Evolutionary conservation across 2,329 filamentous ascomycete species (phyloP), one percentile per base, ranked within the genome.

Genomic region (Curvularia sp.): DNA sequence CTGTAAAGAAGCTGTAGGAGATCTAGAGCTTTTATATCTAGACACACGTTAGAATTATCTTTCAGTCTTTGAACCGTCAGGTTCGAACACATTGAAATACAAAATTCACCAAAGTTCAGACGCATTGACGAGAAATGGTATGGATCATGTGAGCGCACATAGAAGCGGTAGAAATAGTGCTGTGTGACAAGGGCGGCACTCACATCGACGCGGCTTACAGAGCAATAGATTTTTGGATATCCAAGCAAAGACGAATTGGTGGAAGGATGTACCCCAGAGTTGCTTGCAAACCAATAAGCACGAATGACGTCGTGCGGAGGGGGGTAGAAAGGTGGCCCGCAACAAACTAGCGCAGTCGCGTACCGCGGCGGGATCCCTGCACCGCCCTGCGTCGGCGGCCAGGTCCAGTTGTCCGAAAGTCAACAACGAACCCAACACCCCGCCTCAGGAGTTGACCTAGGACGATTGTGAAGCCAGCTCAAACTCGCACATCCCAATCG

Each of bases 331-430:
- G 38, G 44, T 55, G 50, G 22, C 15, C 30, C 57, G 30, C 41
- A 41, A 56, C 39, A 20, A 42, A 30, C 48, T 59, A 59, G 53
- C 53, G 42, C 35, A 7, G 47, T 60, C 53, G 53, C 50, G 53
- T 56, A 50, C 26, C 22, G 22, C 24, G 41, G 41, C 8, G 38
- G 8, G 46, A 63, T 43, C 60, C 62, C 59, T 63, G 65, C 62
- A 52, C 55, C 53, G 52, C 67, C 66, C 68, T 56, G 61, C 55
- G 42, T 49, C 49, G 39, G 55, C 49, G 30, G 38, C 60, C 59
- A 63, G 62, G 60, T 55, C 53, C 31, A 53, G 51, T 53, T 52
- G 26, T 44, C 53, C 53, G 53, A 49, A 57, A 58, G 50, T 51
- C 55, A 61, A 66, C 60, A 62, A 58, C 58, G 31, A 58, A 50